Percentiles rank a stretch among this genome's conserved stretches.
Evolutionary conservation across 2,329 filamentous ascomycete genomes (phyloP).

Genomic region (Aspergillus floridensis): DNA sequence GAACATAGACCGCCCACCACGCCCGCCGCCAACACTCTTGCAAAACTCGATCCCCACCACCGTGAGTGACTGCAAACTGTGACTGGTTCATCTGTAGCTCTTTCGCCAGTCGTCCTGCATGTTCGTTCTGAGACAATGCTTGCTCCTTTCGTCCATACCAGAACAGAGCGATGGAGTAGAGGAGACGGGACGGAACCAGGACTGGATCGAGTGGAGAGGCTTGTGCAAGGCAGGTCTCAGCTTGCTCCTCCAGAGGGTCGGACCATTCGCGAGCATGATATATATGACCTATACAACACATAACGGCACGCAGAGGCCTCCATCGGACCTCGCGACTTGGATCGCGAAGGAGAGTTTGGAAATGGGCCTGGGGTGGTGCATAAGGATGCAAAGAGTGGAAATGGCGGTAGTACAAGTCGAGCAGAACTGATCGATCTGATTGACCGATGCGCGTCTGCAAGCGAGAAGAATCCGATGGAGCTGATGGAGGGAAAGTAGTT

Average conservation of each 20-base stretch:
- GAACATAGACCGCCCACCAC: conserved; percentile 54
- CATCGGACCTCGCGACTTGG: conserved; percentile 12
- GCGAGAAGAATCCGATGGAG: too few relatives aligned
- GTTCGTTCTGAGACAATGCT: conserved; percentile 18
- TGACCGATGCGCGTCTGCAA: neutral
- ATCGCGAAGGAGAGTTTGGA: conserved; percentile 16
- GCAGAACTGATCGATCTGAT: conserved; percentile 16
- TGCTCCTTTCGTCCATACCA: conserved; percentile 24
- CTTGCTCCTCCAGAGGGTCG: conserved; percentile 12
- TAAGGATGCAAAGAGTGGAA: conserved; percentile 34
- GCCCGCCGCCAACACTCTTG: conserved; percentile 48
- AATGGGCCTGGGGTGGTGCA: conserved; percentile 23
- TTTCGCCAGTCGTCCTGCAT: conserved; percentile 21
- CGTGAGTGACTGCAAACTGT: conserved; percentile 48
- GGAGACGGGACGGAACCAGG: conserved; percentile 23
- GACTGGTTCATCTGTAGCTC: conserved; percentile 22
- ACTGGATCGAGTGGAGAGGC: conserved; percentile 2
- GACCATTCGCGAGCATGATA: conserved; percentile 20
- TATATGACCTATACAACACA: conserved; percentile 33
- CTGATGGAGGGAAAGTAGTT: neutral
- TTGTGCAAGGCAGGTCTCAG: conserved; percentile 14
- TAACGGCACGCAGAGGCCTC: conserved; percentile 23
- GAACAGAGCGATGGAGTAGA: conserved; percentile 29
- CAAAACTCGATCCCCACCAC: conserved; percentile 45
- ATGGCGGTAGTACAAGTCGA: conserved; percentile 31